phyloP scores from a whole-genome alignment of 305 asterid species.

The Plantago rigida region DNA sequence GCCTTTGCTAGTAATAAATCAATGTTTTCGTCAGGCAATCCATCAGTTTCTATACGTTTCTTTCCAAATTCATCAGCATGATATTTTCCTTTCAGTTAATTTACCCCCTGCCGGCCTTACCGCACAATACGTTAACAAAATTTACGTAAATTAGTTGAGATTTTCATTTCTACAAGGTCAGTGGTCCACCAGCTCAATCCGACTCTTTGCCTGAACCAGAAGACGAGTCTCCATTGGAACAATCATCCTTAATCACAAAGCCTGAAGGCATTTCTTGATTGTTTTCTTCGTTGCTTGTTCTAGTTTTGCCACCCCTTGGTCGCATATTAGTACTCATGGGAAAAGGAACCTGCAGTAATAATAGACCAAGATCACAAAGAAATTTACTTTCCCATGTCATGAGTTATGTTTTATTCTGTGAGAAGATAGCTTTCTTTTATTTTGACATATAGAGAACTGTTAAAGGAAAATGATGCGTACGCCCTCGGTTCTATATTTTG shows the following conservation, averaged over 20 bases:
- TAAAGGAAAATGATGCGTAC: background rate
- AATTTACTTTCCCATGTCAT: background rate
- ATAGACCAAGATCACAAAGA: constrained; percentile 4
- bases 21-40: constrained; percentile 38
- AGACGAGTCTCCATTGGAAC: constrained; percentile 47
- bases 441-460: background rate
- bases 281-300: constrained; percentile 56
- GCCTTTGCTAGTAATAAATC: constrained; percentile 23
- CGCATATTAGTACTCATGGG: constrained; percentile 85
- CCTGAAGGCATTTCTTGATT: constrained; percentile 44
- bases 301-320: constrained; percentile 54
- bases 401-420: background rate
- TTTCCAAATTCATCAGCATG: constrained; percentile 29
- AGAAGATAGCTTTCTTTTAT: background rate
- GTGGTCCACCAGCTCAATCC: constrained; percentile 52
- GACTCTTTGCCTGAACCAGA: constrained; percentile 61
- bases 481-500: background rate
- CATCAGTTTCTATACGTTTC: constrained; percentile 32
- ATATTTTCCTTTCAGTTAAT: constrained; percentile 23
- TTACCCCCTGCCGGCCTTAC: constrained; percentile 22
- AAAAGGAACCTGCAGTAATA: constrained; percentile 69
- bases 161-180: constrained; percentile 52
- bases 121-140: constrained; percentile 54
- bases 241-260: constrained; percentile 38
- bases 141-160: constrained; percentile 36